These are phyloP conservation scores for Debaryomycetaceae sp. DNA, from an alignment of 1,139 yeast genomes.

Conservation along the genomic window DNA sequence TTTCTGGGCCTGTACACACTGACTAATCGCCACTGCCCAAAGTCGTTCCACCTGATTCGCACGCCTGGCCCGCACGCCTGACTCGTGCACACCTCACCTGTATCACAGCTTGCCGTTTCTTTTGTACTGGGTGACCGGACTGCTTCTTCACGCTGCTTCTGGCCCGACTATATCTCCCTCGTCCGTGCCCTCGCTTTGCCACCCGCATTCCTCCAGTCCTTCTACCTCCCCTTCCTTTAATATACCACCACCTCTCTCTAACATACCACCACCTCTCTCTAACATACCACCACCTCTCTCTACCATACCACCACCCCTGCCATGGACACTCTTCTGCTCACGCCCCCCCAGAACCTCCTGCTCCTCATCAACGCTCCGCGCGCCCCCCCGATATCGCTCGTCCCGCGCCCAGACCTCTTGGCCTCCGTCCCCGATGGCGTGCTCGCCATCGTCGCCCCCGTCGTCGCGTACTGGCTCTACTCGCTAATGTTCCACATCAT, in stretches of 20 bases:
- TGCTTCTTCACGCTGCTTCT: too few species aligned
- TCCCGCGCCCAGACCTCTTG: conserved; percentile 30
- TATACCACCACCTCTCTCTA: neutral
- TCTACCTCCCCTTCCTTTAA: neutral
- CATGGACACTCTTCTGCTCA: neutral
- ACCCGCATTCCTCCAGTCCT: neutral
- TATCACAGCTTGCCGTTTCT: too few species aligned
- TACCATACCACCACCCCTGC: neutral
- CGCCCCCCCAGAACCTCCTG: neutral
- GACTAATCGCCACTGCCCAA: too few species aligned
- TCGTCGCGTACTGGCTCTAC: conserved; percentile 73
- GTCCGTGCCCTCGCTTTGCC: neutral
- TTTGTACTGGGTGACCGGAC: too few species aligned
- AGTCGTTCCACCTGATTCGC: too few species aligned
- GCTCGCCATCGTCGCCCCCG: conserved; percentile 63
- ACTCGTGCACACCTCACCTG: too few species aligned
- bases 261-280: neutral
- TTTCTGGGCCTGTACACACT: too few species aligned
- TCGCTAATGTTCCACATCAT: conserved; percentile 65
- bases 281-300: neutral
- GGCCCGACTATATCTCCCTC: conserved; percentile 1
- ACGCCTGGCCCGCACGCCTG: too few species aligned
- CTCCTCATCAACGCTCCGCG: neutral
- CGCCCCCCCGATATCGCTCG: conserved; percentile 1
- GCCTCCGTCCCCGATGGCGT: conserved; percentile 62